Evolutionary conservation across 139 green algal genomes (phyloP), one percentile per base, ranked within the genome.

Genomic region (Closterium sp.): DNA sequence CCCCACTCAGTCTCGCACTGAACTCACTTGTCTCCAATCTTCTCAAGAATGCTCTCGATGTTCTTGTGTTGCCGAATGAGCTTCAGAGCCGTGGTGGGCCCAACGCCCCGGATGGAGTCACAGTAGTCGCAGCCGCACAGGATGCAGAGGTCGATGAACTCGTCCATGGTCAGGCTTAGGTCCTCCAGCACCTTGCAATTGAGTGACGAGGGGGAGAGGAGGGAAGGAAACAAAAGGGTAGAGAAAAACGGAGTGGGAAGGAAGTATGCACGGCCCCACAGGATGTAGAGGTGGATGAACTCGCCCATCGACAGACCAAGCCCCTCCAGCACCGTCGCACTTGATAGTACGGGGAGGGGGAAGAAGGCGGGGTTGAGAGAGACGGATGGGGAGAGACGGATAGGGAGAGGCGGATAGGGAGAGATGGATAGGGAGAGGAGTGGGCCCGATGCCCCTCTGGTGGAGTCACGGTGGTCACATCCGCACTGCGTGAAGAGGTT

Each of bases 81-180:
- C 90, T 97, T 94, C 69, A 99, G 93, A 12, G 97, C 97, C 0
- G 90, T 95, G 84, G 97, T 94, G 0, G 97, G 96, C 5, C 97
- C 96, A 34, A 98, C 87, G 90, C 90, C 86, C 21, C 43, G 31
- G 93, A 99, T 99, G 88, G 94, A 97, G 85, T 94, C 93, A 66
- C 93, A 96, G 92, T 99, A 99, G 93, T 99, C 98, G 94, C 98
- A 99, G 38, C 98, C 98, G 93, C 96, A 98, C 64, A 99, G 94
- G 91, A 99, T 99, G 96, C 98, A 99, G n/a, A 99, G 83, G 93
- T 99, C 98, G 19, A 99, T 96, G 90, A 99, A 99, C 94, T 99
- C 94, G 0, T 98, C 95, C n/a, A 92, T 84, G 12, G 87, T 96
- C 28, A 98, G 21, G 9, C 88, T 93, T 84, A 99, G 96, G 32